A percentile compares a stretch with the other conserved stretches of the same genome.
Conservation (phyloP, 768 basidiomycete species). For the Omphalotus guepiniiformis region DNA sequence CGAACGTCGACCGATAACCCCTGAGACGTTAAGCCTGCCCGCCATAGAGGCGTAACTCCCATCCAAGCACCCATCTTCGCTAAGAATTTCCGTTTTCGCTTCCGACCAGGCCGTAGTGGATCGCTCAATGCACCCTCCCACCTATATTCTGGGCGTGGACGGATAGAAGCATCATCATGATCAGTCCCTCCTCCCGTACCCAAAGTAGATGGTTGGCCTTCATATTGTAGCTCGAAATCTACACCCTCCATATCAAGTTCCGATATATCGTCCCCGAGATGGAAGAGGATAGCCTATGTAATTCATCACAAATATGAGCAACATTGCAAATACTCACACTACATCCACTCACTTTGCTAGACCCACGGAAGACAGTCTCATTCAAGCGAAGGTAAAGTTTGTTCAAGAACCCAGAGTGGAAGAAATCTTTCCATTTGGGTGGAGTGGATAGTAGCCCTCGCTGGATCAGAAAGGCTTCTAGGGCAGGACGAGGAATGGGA, state of each 20-base stretch:
- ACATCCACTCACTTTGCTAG: slow-evolving; percentile 40
- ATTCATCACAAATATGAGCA: neutral
- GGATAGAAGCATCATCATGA: slow-evolving; percentile 58
- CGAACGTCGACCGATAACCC: slow-evolving; percentile 60
- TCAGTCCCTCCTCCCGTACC: slow-evolving; percentile 70
- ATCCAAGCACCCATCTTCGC: slow-evolving; percentile 66
- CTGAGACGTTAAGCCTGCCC: slow-evolving; percentile 42
- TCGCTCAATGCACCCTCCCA: slow-evolving; percentile 70
- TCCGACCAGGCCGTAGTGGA: slow-evolving; percentile 35
- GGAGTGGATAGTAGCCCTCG: slow-evolving; percentile 51
- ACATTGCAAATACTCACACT: too few relatives aligned
- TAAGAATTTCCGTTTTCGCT: slow-evolving; percentile 33
- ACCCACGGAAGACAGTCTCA: slow-evolving; percentile 56
- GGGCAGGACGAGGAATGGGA: slow-evolving; percentile 56
- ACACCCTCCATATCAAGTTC: slow-evolving; percentile 64
- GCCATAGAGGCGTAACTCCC: slow-evolving; percentile 62
- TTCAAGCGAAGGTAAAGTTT: slow-evolving; percentile 70
- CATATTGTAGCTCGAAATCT: slow-evolving; percentile 45
- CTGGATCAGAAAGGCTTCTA: slow-evolving; percentile 63
- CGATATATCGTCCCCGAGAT: slow-evolving; percentile 46
- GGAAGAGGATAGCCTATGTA: slow-evolving; percentile 56
- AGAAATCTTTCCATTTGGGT: slow-evolving; percentile 40
- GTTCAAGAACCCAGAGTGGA: slow-evolving; percentile 66
- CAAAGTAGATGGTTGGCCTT: slow-evolving; percentile 43
- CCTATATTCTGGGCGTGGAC: slow-evolving; percentile 55